phyloP scores from a whole-genome alignment of 2,329 filamentous ascomycete genomes.

The Scortechinia acanthostroma region DNA sequence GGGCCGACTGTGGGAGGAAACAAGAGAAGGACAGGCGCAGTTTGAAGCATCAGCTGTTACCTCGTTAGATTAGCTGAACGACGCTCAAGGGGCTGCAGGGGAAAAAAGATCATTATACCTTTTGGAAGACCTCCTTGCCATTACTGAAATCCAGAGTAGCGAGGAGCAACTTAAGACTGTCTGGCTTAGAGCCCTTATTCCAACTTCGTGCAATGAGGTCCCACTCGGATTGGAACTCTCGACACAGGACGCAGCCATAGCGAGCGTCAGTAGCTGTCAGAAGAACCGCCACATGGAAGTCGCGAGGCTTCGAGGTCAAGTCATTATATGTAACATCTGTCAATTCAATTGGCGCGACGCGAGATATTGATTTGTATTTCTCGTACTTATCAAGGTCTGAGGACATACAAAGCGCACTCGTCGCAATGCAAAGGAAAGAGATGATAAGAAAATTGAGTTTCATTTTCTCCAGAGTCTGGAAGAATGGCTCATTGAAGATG shows the following conservation, averaged over 20 bases:
- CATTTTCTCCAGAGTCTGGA: not conserved
- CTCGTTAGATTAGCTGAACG: constrained; percentile 1
- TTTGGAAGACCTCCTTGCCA: constrained; percentile 78
- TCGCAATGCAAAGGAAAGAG: constrained; percentile 37
- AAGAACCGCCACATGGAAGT: constrained; percentile 77
- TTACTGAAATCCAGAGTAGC: constrained; percentile 81
- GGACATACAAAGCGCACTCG: constrained; percentile 40
- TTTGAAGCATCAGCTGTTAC: constrained; percentile 78
- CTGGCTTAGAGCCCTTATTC: constrained; percentile 74
- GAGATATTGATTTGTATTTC: constrained; percentile 62
- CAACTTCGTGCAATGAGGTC: constrained; percentile 80
- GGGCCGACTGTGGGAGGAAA: constrained; percentile 81
- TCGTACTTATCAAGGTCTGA: constrained; percentile 60
- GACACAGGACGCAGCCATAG: constrained; percentile 79
- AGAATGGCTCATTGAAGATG: no score
- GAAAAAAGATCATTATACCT: constrained; percentile 61
- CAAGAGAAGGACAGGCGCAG: constrained; percentile 80
- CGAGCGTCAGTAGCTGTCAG: constrained; percentile 79
- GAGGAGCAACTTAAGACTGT: constrained; percentile 68
- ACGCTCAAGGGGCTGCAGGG: no score
- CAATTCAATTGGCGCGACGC: constrained; percentile 67
- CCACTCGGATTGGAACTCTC: constrained; percentile 91
- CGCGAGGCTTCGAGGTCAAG: constrained; percentile 69
- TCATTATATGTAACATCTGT: constrained; percentile 69
- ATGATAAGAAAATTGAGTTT: constrained; percentile 26